These are phyloP conservation scores for Heliosperma pusillum DNA, from an alignment of 148 eudicot species.

Conservation along the genomic window DNA sequence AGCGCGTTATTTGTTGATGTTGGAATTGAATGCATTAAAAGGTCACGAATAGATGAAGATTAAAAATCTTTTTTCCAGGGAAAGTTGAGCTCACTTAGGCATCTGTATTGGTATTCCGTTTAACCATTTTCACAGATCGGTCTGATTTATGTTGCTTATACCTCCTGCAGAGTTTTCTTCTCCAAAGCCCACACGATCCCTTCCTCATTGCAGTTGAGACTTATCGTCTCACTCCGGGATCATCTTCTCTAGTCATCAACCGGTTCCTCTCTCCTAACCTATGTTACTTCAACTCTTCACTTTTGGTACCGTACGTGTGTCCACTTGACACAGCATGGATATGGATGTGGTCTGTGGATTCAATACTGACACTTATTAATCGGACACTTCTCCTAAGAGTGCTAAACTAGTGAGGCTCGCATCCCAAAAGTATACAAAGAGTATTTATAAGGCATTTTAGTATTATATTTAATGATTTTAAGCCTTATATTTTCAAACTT, in stretches of 20 bases:
- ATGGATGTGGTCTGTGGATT: no score
- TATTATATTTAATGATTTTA: no score
- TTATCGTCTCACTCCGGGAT: not conserved
- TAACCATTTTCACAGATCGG: not conserved
- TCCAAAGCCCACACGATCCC: not conserved
- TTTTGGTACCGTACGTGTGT: not conserved
- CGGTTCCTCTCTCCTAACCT: not conserved
- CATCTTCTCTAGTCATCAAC: not conserved
- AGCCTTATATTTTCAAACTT: no score
- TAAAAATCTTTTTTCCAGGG: not conserved
- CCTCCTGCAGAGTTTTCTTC: not conserved
- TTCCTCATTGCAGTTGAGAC: not conserved
- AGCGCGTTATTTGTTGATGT: no score
- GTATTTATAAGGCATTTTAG: no score
- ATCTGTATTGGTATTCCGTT: no score
- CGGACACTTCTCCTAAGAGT: no score
- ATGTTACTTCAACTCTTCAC: not conserved
- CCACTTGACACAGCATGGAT: no score
- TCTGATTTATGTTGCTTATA: not conserved
- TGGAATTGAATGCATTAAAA: no score
- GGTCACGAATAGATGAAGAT: not conserved
- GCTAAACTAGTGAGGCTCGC: no score
- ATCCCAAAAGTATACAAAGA: no score
- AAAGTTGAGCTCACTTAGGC: not conserved
- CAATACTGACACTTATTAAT: no score